Conservation (phyloP, 108 stramenopile genomes). For the Skeletonema grethae region DNA sequence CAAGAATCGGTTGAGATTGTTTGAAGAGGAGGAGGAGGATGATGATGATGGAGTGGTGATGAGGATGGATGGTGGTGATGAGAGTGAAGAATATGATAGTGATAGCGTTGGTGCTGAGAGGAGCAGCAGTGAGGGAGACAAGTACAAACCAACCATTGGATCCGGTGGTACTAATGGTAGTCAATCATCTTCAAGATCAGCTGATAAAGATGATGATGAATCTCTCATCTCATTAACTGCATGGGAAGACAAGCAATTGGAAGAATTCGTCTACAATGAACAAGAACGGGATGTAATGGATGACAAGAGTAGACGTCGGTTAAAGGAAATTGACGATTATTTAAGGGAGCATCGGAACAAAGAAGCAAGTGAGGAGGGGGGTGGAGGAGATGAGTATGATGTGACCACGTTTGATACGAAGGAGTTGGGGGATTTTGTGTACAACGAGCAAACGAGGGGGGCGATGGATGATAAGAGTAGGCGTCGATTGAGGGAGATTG, state of each 20-base stretch:
- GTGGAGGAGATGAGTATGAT: not conserved
- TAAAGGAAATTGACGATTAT: not conserved
- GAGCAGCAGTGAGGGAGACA: not conserved
- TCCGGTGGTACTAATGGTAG: not conserved
- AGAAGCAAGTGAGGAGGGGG: not conserved
- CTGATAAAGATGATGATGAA: not conserved
- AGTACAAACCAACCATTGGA: too few relatives aligned
- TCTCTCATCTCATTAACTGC: not conserved
- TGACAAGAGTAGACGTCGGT: not conserved
- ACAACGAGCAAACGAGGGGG: not conserved
- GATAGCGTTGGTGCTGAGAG: not conserved
- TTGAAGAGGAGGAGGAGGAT: not conserved
- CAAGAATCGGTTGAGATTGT: not conserved
- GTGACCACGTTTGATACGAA: not conserved
- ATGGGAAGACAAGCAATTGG: slow-evolving; percentile 1
- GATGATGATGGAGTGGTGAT: not conserved
- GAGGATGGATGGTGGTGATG: not conserved
- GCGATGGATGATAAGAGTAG: not conserved
- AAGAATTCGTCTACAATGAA: slow-evolving; percentile 4
- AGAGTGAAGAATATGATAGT: not conserved
- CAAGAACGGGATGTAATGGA: slow-evolving; percentile 4
- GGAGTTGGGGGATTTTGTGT: not conserved
- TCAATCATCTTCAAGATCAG: not conserved
- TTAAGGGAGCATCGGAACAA: not conserved
- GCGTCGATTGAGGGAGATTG: not conserved